phyloP scores from a whole-genome alignment of 2,329 filamentous ascomycete species.

The Aspergillus terreus region DNA sequence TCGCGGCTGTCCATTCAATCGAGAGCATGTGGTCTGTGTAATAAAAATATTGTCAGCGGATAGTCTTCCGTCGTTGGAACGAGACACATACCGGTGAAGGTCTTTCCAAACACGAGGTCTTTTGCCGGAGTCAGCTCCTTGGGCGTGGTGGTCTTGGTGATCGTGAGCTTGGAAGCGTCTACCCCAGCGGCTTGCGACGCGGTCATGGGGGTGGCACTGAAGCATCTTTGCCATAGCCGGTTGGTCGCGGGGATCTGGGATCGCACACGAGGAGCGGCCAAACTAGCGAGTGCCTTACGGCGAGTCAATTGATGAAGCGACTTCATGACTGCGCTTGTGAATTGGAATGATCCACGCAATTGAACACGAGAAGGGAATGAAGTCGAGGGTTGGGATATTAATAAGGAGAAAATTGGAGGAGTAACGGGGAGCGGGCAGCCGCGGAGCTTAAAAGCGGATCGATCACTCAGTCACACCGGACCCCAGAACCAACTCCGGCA shows the following conservation, averaged over 20 bases:
- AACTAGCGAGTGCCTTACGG: slow-evolving; percentile 24
- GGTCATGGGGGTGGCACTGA: slow-evolving; percentile 38
- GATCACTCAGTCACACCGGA: slow-evolving; percentile 22
- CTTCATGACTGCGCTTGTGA: slow-evolving; percentile 24
- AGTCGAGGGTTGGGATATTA: neutral
- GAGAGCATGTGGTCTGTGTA: slow-evolving; percentile 88
- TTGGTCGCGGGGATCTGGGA: slow-evolving; percentile 22
- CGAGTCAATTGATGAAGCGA: slow-evolving; percentile 34
- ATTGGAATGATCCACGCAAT: neutral
- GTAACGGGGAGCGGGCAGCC: slow-evolving; percentile 5
- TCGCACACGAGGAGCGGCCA: slow-evolving; percentile 19
- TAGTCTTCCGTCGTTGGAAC: neutral
- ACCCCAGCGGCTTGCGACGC: slow-evolving; percentile 57
- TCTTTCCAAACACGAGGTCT: slow-evolving; percentile 82
- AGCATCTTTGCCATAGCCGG: slow-evolving; percentile 47
- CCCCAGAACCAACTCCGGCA: slow-evolving; percentile 24
- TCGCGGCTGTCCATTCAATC: slow-evolving; percentile 81
- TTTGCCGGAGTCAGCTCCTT: slow-evolving; percentile 70
- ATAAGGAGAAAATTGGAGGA: slow-evolving; percentile 1
- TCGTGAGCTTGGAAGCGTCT: slow-evolving; percentile 70
- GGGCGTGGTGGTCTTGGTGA: slow-evolving; percentile 72
- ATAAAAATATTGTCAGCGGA: slow-evolving; percentile 16
- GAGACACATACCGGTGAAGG: slow-evolving; percentile 70
- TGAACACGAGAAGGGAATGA: neutral
- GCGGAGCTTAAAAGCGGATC: slow-evolving; percentile 12